Evolutionary conservation across 441 rosid genomes (phyloP).

Genomic region (Dalechampia spathulata): DNA sequence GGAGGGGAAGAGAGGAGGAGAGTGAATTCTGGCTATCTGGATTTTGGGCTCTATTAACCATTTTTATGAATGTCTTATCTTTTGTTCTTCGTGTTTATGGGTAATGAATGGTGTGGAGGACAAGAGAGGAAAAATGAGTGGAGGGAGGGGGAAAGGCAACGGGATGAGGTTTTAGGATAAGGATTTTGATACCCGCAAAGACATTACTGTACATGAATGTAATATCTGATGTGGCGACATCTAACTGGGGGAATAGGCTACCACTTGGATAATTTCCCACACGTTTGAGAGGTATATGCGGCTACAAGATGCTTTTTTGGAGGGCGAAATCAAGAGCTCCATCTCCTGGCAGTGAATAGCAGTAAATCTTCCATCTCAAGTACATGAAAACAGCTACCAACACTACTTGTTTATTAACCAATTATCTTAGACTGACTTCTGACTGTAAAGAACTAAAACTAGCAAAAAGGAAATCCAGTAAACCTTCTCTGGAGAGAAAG

Average conservation of each 20-base stretch:
- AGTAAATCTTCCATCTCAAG: too few relatives aligned
- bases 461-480: too few relatives aligned
- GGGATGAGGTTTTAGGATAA: constrained; percentile 71
- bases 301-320: constrained; percentile 13
- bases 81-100: constrained; percentile 10
- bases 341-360: too few relatives aligned
- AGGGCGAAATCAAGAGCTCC: constrained; percentile 1
- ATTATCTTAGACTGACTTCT: too few relatives aligned
- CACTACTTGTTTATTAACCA: too few relatives aligned
- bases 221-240: constrained; percentile 23
- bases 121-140: constrained; percentile 45
- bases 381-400: too few relatives aligned
- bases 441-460: too few relatives aligned
- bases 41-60: constrained; percentile 2
- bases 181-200: constrained; percentile 48
- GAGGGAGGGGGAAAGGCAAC: constrained; percentile 37
- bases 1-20: constrained; percentile 5
- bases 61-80: constrained; percentile 27
- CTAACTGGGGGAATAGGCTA: not conserved
- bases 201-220: constrained; percentile 12
- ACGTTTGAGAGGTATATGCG: constrained; percentile 14
- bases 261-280: not conserved
- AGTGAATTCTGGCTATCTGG: constrained; percentile 13
- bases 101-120: constrained; percentile 24
- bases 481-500: too few relatives aligned